These are phyloP conservation scores for Talaromyces sp. DNA, from an alignment of 2,329 filamentous ascomycete genomes.

Conservation along the genomic window DNA sequence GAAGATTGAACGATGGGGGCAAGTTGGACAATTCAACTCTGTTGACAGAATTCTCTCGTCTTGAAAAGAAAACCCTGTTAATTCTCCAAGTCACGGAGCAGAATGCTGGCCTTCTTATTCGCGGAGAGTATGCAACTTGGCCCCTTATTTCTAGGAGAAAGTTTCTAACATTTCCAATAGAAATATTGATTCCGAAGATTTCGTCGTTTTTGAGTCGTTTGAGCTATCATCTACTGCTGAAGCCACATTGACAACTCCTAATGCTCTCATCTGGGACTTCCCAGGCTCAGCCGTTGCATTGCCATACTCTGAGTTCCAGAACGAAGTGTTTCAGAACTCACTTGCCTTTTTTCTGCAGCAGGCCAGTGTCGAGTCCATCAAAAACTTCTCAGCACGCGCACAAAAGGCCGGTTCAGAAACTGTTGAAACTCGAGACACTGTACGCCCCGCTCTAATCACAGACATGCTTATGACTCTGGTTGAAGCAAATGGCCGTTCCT, in stretches of 20 bases:
- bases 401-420: conserved; percentile 18
- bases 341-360: neutral
- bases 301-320: conserved; percentile 32
- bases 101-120: conserved; percentile 45
- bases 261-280: conserved; percentile 55
- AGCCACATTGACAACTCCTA: conserved; percentile 47
- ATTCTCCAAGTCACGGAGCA: conserved; percentile 45
- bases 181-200: conserved; percentile 8
- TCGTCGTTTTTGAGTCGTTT: conserved; percentile 54
- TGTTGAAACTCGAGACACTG: conserved; percentile 54
- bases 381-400: neutral
- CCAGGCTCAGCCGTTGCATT: conserved; percentile 51
- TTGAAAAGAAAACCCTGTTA: conserved; percentile 28
- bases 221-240: conserved; percentile 53
- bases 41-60: conserved; percentile 19
- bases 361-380: conserved; percentile 1
- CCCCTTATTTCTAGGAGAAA: neutral
- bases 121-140: conserved; percentile 16
- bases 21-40: conserved; percentile 19
- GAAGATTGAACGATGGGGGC: conserved; percentile 11
- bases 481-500: conserved; percentile 45
- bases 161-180: too few relatives aligned
- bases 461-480: conserved; percentile 58
- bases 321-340: neutral
- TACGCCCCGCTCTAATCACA: conserved; percentile 53